Conservation (phyloP, 2,329 filamentous ascomycete genomes). For the Aureobasidium zeae region DNA sequence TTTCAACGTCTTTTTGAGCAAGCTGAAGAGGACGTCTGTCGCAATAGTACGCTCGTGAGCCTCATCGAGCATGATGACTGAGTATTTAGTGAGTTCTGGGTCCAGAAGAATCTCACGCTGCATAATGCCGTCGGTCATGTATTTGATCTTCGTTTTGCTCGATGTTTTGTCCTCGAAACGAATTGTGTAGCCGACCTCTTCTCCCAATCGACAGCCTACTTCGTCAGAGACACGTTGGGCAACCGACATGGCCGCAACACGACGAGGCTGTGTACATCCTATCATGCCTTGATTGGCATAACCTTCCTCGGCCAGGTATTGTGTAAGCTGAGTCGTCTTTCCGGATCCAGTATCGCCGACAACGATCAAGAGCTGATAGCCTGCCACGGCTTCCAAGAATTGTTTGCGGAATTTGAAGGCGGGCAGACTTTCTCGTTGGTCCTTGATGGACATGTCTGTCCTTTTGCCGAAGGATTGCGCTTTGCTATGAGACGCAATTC, state of each 20-base stretch:
- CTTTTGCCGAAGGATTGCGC: slow-evolving; percentile 76
- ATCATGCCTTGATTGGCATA: slow-evolving; percentile 83
- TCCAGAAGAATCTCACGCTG: slow-evolving; percentile 91
- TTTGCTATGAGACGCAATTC: slow-evolving; percentile 61
- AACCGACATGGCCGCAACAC: slow-evolving; percentile 95
- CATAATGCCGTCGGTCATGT: slow-evolving; percentile 99
- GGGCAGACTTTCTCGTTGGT: slow-evolving; percentile 82
- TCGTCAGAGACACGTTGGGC: slow-evolving; percentile 95
- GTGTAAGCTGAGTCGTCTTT: slow-evolving; percentile 93
- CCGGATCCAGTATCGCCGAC: slow-evolving; percentile 96
- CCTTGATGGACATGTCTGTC: slow-evolving; percentile 85
- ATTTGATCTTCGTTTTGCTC: slow-evolving; percentile 87
- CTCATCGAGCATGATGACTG: slow-evolving; percentile 96
- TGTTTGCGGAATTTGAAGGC: slow-evolving; percentile 83
- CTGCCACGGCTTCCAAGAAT: slow-evolving; percentile 73
- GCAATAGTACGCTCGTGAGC: slow-evolving; percentile 95
- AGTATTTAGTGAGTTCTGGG: slow-evolving; percentile 79
- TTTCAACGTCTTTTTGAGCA: slow-evolving; percentile 88
- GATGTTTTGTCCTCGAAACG: slow-evolving; percentile 93
- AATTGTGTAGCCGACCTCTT: slow-evolving; percentile 94
- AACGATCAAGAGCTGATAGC: slow-evolving; percentile 89
- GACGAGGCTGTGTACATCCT: slow-evolving; percentile 91
- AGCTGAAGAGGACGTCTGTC: slow-evolving; percentile 87
- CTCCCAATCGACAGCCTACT: slow-evolving; percentile 80
- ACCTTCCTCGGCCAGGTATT: slow-evolving; percentile 87